phyloP scores from a whole-genome alignment of 495 filamentous ascomycete species.

The Xylona heveae region DNA sequence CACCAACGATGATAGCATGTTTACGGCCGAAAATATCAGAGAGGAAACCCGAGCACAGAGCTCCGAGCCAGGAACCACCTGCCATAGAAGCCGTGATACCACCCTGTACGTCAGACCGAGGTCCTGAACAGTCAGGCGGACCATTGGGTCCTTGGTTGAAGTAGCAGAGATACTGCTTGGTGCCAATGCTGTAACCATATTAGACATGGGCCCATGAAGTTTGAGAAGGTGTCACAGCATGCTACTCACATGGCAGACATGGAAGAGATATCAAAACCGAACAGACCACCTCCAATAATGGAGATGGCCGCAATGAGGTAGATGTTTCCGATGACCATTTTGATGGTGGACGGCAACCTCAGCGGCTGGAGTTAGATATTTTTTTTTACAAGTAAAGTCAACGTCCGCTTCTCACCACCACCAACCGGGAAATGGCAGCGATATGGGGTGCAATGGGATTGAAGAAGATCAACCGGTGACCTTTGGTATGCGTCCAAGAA shows the following conservation, averaged over 20 bases:
- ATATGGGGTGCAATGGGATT: too few relatives aligned
- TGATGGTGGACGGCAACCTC: too few relatives aligned
- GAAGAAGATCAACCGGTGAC: too few relatives aligned
- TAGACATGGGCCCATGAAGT: constrained; percentile 1
- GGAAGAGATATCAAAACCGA: constrained; percentile 69
- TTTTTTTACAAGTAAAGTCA: too few relatives aligned
- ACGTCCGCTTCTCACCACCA: too few relatives aligned
- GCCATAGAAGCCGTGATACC: constrained; percentile 39
- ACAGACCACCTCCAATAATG: constrained; percentile 57
- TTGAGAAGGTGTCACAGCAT: constrained; percentile 34
- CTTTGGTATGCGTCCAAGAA: too few relatives aligned
- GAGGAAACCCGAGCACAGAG: constrained; percentile 40
- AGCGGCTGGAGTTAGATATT: too few relatives aligned
- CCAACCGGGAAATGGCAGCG: too few relatives aligned
- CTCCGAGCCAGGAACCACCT: constrained; percentile 53
- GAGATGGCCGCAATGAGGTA: constrained; percentile 56
- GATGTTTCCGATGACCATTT: constrained; percentile 52
- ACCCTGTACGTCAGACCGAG: constrained; percentile 13
- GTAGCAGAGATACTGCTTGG: constrained; percentile 15
- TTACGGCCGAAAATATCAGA: constrained; percentile 50
- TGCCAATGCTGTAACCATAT: constrained; percentile 13
- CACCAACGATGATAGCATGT: constrained; percentile 38
- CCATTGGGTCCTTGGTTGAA: constrained; percentile 10
- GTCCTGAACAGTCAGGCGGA: constrained; percentile 12
- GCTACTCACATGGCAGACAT: constrained; percentile 48